Evolutionary conservation across 2,329 filamentous ascomycete genomes (phyloP), one percentile per base, ranked within the genome.

Genomic region (Orbilia blumenaviensis): DNA sequence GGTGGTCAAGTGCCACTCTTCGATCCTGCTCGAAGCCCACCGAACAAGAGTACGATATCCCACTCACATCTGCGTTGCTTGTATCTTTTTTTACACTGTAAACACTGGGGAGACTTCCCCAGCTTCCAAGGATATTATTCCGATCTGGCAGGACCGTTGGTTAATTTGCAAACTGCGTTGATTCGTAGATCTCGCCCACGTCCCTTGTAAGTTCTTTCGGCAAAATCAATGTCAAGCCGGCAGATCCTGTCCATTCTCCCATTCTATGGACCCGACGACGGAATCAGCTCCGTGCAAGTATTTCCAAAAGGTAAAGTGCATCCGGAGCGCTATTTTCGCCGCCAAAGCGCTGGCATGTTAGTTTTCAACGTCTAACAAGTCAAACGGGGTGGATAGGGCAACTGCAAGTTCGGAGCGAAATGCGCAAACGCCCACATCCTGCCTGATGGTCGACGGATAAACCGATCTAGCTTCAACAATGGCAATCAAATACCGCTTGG

Each of bases 121-220:
- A 56, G 34, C 58, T 71, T 50, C 46, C 52, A 34, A 71, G 66
- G 66, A 63, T 71, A 25, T 72, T 66, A 60, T 72, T 66, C 60
- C 60, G 67, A 66, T 60, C 48, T 64, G 48, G 48, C 48, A 72
- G 46, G 67, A 72, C 54, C 29, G 46, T 58, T 66, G 44, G 71
- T 67, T 75, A 63, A 41, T 42, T 52, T 69, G 42, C 46, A 67
- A 73, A 74, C 72, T 66, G 73, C 38, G 44, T 62, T 67, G 69
- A 63, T 44, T 60, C 68, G 58, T 69, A 97, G 94, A 97, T 84
- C 97, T 95, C 16, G 91, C 94, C 77, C 95, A 98, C 85, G 95
- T 99, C 48, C 95, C 95, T 41, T 99, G 95, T 91, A 98, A 98
- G 87, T 99, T 99, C 91, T 99, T 95, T 84, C 90, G 93, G 64